Base-by-base conservation (phyloP, 495 filamentous ascomycete genomes). In the Cairneyella variabilis region DNA sequence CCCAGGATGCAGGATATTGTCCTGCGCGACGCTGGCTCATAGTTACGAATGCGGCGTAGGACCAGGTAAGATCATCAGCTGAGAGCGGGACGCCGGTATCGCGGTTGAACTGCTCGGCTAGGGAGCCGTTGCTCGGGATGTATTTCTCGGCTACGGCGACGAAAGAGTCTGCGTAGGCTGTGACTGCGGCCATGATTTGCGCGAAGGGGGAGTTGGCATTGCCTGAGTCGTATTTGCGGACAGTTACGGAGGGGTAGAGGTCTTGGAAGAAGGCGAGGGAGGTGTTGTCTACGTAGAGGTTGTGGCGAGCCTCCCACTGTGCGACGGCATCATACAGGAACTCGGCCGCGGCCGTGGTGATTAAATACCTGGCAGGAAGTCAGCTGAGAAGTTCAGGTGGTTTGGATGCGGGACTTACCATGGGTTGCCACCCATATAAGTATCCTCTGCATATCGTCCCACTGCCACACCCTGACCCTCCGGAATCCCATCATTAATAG, bases 371-470 rank as follows among this genome's bases (percentile, higher is more conserved):
- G 21, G 38, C 20, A 21, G 9, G 43, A 48, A 32, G 43, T 52
- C 38, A 40, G 30, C n/a, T 46, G 11, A 21, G 18, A 25, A 39
- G 3, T 16, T 14, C 14, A 22, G 17, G 9, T 17, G 17, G 9
- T 17, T 16, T 1, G 20, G 30, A 42, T 18, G 18, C 14, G 68
- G 6, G 36, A 55, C 47, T 51, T 44, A 61, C 72, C 76, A 80
- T 22, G 43, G 78, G 41, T 18, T 73, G 62, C 44, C 78, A 61
- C 59, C 54, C 20, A 76, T 71, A 48, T 85, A 86, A 1, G 71
- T 63, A 56, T 85, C 83, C 55, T 84, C 80, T 0, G 78, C 57
- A 54, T 87, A 87, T 14, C 83, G 64, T 11, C 83, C 83, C n/a
- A 83, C 68, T 10, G 81, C 77, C 21, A 78, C 73, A 5, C 76